phyloP scores from a whole-genome alignment of 805 yeast species.

The Zygoascus biomembranicola region DNA sequence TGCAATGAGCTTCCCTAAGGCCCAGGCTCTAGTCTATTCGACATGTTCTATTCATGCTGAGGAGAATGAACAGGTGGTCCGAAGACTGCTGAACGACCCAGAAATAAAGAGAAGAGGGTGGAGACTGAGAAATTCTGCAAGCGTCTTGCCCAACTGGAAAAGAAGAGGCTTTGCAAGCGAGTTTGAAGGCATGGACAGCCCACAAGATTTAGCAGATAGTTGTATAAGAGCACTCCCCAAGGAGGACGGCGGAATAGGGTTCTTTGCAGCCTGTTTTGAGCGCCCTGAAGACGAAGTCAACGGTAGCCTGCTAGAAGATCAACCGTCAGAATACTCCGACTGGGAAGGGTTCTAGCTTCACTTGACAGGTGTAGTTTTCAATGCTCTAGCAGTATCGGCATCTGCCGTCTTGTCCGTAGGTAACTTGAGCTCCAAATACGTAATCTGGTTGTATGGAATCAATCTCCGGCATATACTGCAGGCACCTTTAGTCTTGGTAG shows the following conservation, averaged over 20 bases:
- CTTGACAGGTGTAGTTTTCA: neutral
- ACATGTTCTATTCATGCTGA: constrained; percentile 93
- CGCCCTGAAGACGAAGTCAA: constrained; percentile 23
- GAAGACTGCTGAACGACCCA: constrained; percentile 60
- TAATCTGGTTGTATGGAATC: constrained; percentile 22
- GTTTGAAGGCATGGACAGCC: constrained; percentile 34
- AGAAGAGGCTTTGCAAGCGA: constrained; percentile 73
- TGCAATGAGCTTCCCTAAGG: constrained; percentile 73
- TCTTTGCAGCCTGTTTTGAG: constrained; percentile 90
- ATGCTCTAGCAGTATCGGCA: neutral
- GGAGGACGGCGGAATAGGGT: constrained; percentile 97
- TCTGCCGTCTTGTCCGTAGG: neutral
- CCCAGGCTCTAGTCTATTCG: constrained; percentile 75
- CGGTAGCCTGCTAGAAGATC: neutral
- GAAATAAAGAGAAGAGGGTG: constrained; percentile 65
- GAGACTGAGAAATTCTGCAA: constrained; percentile 49
- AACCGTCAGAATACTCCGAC: neutral
- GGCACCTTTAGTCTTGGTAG: constrained; percentile 23
- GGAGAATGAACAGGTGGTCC: constrained; percentile 90
- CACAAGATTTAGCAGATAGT: constrained; percentile 62
- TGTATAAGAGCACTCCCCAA: constrained; percentile 81
- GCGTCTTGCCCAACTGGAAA: constrained; percentile 79
- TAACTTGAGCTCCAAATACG: constrained; percentile 21
- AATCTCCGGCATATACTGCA: constrained; percentile 29
- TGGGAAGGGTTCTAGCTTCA: constrained; percentile 1